Evolutionary conservation across 2,329 filamentous ascomycete genomes (phyloP).

Genomic region (Aspergillus floridensis): DNA sequence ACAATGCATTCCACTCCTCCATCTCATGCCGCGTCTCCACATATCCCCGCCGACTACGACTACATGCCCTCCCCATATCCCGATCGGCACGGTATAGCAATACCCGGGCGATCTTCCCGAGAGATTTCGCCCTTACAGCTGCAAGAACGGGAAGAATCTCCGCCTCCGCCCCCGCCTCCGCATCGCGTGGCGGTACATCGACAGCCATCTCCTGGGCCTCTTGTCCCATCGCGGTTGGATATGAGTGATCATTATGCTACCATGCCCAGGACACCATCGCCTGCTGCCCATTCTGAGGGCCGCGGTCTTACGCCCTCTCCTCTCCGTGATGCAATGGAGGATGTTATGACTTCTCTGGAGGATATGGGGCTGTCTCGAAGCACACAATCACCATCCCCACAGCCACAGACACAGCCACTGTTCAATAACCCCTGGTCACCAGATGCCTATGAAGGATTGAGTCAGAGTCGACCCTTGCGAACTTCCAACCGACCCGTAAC

Average conservation of each 20-base stretch:
- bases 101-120: slow-evolving; percentile 17
- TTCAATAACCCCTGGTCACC: slow-evolving; percentile 76
- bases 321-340: slow-evolving; percentile 91
- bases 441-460: slow-evolving; percentile 69
- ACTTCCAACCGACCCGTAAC: slow-evolving; percentile 62
- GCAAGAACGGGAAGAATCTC: slow-evolving; percentile 63
- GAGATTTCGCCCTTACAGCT: slow-evolving; percentile 34
- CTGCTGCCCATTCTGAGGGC: slow-evolving; percentile 56
- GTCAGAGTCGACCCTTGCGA: slow-evolving; percentile 32
- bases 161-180: slow-evolving; percentile 81
- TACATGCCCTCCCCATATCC: slow-evolving; percentile 12
- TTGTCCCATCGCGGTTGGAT: slow-evolving; percentile 33
- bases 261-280: slow-evolving; percentile 49
- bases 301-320: slow-evolving; percentile 82
- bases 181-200: slow-evolving; percentile 60
- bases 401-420: slow-evolving; percentile 44
- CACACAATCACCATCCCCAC: slow-evolving; percentile 51
- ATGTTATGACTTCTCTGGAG: slow-evolving; percentile 91
- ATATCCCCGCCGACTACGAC: slow-evolving; percentile 10
- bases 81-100: slow-evolving; percentile 11
- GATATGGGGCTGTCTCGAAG: slow-evolving; percentile 70
- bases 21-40: slow-evolving; percentile 16
- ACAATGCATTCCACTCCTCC: slow-evolving; percentile 5
- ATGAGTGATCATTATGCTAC: slow-evolving; percentile 43
- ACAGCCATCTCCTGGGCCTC: slow-evolving; percentile 23